A percentile compares a stretch with the other conserved stretches of the same genome.
phyloP scores from a whole-genome alignment of 1,284 basidiomycete species.

The Phylloporus gajari region DNA sequence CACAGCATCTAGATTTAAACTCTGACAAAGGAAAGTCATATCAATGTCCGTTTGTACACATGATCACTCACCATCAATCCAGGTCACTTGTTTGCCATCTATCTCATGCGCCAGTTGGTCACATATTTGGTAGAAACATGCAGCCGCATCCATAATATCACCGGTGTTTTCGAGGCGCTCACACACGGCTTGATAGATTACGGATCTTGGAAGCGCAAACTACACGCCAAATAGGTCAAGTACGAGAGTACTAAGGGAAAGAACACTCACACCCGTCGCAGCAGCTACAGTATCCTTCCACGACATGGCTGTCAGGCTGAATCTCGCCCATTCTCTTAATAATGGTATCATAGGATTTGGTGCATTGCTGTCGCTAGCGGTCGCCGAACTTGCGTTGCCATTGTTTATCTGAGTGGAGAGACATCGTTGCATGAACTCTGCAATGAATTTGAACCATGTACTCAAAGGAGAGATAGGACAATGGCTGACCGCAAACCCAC shows the following conservation, averaged over 20 bases:
- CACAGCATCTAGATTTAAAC: no score
- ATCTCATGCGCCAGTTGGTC: no score
- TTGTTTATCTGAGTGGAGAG: not conserved
- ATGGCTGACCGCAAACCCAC: not conserved
- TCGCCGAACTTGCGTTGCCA: not conserved
- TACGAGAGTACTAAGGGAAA: not conserved
- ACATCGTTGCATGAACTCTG: not conserved
- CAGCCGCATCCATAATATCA: no score
- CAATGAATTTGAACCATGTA: not conserved
- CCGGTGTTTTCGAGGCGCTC: no score
- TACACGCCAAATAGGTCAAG: not conserved
- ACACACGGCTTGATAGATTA: not conserved
- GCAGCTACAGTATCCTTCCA: conserved; percentile 39
- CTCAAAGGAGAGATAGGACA: not conserved
- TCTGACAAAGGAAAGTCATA: no score
- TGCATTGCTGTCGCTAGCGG: no score
- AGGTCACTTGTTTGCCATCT: no score
- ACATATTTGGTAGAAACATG: no score
- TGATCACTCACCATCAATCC: no score
- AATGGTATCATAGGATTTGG: conserved; percentile 26
- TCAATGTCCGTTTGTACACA: no score
- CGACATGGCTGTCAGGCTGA: not conserved
- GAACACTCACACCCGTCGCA: conserved; percentile 28
- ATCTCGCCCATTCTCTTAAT: conserved; percentile 37
- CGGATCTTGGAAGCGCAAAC: not conserved